Evolutionary conservation across 257 asterid species (phyloP).

Genomic region (Rhazya stricta): DNA sequence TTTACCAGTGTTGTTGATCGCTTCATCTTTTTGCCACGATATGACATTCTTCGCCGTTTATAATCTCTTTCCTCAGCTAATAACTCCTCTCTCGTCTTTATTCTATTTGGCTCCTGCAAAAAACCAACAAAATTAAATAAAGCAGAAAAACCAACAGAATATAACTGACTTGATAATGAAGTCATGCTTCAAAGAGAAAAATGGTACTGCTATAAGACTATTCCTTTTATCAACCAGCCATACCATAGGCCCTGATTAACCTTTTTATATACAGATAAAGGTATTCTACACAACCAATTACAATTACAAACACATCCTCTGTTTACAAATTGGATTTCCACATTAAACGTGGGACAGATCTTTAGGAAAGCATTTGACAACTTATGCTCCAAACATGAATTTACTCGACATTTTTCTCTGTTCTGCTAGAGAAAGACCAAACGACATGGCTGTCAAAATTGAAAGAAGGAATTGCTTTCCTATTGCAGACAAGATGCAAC

Average conservation of each 20-base stretch:
- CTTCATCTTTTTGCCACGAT: slow-evolving; percentile 86
- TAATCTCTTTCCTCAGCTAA: slow-evolving; percentile 99
- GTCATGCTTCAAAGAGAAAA: not conserved
- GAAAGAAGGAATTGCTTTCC: too few species aligned
- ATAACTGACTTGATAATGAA: not conserved
- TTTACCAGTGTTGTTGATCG: slow-evolving; percentile 64
- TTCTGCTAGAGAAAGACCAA: not conserved
- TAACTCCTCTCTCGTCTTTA: slow-evolving; percentile 80
- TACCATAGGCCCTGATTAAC: not conserved
- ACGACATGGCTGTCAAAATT: not conserved
- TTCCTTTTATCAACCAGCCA: not conserved
- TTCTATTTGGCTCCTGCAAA: slow-evolving; percentile 51
- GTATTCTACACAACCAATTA: not conserved
- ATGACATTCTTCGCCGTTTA: slow-evolving; percentile 90
- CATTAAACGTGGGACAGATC: not conserved
- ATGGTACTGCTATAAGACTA: not conserved
- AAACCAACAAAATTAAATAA: slow-evolving; percentile 9
- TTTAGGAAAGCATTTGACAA: not conserved
- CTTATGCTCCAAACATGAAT: not conserved
- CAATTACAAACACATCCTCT: not conserved
- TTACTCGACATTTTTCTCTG: not conserved
- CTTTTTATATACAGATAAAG: not conserved
- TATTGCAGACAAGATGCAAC: not conserved
- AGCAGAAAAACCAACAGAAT: not conserved
- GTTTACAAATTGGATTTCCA: not conserved